Base-by-base conservation (phyloP, 805 yeast species). In the Starmerella stellata region DNA sequence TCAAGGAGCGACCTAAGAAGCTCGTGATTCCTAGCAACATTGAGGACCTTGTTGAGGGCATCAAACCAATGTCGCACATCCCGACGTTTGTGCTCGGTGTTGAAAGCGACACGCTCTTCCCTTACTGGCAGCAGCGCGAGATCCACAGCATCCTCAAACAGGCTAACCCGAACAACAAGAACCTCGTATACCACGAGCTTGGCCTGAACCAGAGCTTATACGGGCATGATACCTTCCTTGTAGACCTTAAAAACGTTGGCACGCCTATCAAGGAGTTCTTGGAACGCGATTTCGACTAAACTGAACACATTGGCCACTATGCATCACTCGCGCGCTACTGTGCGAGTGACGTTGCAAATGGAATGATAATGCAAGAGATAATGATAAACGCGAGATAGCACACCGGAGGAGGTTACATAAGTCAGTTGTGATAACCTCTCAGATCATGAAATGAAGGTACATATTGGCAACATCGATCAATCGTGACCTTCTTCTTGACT, bases 81-180 rank as follows among this genome's bases (percentile, higher is more conserved):
- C 74, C 78, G 25, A 66, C 79, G 3, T 62, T 85, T 40, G 80
- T 85, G 3, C 68, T 85, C 38, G 95, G 95, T 9, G 95, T 83
- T n/a, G 90, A 80, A 53, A 76, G 90, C 1, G 95, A 85, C 55
- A 78, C 79, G 30, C 64, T 85, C 37, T 85, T 85, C 64, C 95
- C 95, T 1, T 80, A 76, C 28, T 81, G 94, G 93, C 95, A 85
- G 61, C 95, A 85, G 58, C 60, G 74, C 40, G 95, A 85, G 54
- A 74, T 81, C 40, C 74, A 72, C 21, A 69, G 71, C 14, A 70
- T 73, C 28, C 63, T 85, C 35, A 35, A 21, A 15, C 14, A 30
- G 16, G 41, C 51, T 13, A 53, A 58, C 33, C 47, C 48, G 18
- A 43, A 47, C 19, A 47, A 55, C 51, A 17, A 58, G 56, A 34